These are phyloP conservation scores for Neurospora sp. DNA, from an alignment of 2,329 filamentous ascomycete genomes.

Conservation along the genomic window DNA sequence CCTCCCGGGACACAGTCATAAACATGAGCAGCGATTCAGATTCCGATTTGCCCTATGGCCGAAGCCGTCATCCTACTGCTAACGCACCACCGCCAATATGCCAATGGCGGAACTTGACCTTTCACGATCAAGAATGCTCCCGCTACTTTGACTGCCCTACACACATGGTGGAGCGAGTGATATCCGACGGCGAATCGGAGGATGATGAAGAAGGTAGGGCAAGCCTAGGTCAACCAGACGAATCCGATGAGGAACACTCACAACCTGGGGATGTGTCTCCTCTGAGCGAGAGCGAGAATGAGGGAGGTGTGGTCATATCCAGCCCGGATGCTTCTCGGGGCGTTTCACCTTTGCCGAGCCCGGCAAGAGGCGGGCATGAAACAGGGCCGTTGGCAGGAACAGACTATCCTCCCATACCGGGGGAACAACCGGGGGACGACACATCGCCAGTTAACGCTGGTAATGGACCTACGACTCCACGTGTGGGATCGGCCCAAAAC, in stretches of 20 bases:
- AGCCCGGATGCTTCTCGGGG: neutral
- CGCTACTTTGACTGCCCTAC: slow-evolving; percentile 40
- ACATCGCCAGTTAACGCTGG: neutral
- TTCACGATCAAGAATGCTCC: slow-evolving; percentile 34
- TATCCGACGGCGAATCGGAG: slow-evolving; percentile 21
- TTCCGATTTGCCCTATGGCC: slow-evolving; percentile 10
- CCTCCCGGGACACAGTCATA: slow-evolving; percentile 6
- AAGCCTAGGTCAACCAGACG: slow-evolving; percentile 5
- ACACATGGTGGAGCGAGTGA: slow-evolving; percentile 30
- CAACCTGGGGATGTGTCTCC: slow-evolving; percentile 8
- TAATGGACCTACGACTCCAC: neutral
- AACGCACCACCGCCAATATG: slow-evolving; percentile 18
- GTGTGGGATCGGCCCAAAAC: neutral
- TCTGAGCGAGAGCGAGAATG: slow-evolving; percentile 3
- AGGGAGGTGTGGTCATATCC: neutral
- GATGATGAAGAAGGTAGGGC: slow-evolving; percentile 7
- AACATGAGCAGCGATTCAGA: slow-evolving; percentile 15
- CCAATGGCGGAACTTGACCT: slow-evolving; percentile 28
- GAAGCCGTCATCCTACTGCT: neutral
- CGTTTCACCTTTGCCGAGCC: neutral
- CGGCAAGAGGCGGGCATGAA: neutral
- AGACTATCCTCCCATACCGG: neutral
- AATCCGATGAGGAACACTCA: neutral
- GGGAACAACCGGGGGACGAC: neutral
- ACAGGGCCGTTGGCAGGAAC: neutral